phyloP scores from a whole-genome alignment of 371 early-diverging fungal genomes.

The Syncephalis plumigaleata region DNA sequence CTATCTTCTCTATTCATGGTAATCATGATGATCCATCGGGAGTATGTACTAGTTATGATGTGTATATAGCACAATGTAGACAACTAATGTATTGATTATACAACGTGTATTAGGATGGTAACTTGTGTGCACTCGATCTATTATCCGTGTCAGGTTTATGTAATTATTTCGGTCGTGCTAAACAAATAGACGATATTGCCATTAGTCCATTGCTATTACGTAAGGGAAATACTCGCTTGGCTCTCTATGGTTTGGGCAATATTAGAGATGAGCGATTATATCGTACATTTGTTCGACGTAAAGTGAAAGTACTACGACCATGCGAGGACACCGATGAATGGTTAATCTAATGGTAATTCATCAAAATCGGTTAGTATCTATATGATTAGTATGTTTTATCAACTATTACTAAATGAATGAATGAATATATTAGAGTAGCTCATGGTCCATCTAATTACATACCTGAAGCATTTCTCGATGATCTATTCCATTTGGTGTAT shows the following conservation, averaged over 20 bases:
- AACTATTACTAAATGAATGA: neutral
- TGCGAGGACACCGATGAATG: slow-evolving; percentile 25
- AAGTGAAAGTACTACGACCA: slow-evolving; percentile 62
- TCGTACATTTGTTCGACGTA: slow-evolving; percentile 58
- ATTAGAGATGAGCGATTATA: slow-evolving; percentile 89
- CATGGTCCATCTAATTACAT: slow-evolving; percentile 78
- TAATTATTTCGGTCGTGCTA: slow-evolving; percentile 89
- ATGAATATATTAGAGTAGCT: slow-evolving; percentile 26
- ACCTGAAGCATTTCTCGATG: slow-evolving; percentile 73
- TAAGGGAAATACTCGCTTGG: slow-evolving; percentile 63
- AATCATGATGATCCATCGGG: slow-evolving; percentile 99
- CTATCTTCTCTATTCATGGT: slow-evolving; percentile 96
- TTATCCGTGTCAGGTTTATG: slow-evolving; percentile 70
- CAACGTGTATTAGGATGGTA: slow-evolving; percentile 25
- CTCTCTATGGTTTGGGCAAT: slow-evolving; percentile 92
- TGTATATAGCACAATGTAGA: neutral
- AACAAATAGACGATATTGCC: slow-evolving; percentile 52
- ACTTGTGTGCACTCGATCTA: slow-evolving; percentile 75
- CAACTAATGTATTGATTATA: neutral
- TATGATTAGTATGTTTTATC: neutral
- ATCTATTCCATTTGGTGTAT: slow-evolving; percentile 77
- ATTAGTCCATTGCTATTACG: slow-evolving; percentile 68
- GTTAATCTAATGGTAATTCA: slow-evolving; percentile 26
- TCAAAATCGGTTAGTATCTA: slow-evolving; percentile 18
- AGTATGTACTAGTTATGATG: slow-evolving; percentile 12